Base-by-base conservation (phyloP, 1,139 yeast genomes). In the Eremothecium sinecaudum region DNA sequence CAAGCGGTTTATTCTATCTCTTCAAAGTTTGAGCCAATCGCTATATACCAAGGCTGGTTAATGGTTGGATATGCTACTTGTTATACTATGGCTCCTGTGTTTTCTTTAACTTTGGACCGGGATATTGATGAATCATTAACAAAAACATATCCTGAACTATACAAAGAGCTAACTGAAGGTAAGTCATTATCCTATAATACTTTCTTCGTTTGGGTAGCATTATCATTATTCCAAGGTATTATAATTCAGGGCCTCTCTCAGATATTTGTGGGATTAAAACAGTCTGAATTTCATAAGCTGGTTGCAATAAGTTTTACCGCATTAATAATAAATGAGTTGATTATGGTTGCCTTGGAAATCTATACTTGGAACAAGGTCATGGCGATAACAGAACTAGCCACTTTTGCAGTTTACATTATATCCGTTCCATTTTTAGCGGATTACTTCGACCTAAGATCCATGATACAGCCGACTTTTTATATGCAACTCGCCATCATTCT, bases 31-130 rank as follows among this genome's bases (percentile, higher is more conserved):
- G 97, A 87, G 57, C 98, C 99, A 2, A 66, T 90, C 39, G 98
- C 97, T 0, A 67, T 92, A 38, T 84, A 81, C 53, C 86, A 87
- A 56, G 99, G 99, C 3, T 90, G 94, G 79, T 67, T 92, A 35
- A 87, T 92, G 96, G 98, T 92, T 28, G 99, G 98, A 1, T 92
- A 90, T 59, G 94, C 98, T 1, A 92, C 98, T 0, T 69, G 84
- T 33, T 92, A 90, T 57, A 92, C 99, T 0, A 92, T 92, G 99
- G 90, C 92, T 33, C 99, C 99, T 0, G 98, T 92, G 2, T 92
- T 92, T 52, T 83, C 96, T 0, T 63, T 92, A 42, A 94, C 93
- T 0, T 67, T 84, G 35, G 98, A 92, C 56, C 75, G 78, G 40
- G 99, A 92, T 58, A 86, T 92, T 35, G 90, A 79, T 49, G 96